A percentile compares a stretch with the other conserved stretches of the same genome.
Evolutionary conservation across 176 grass and related monocot genomes (phyloP).

Genomic region (Triticum dicoccoides): DNA sequence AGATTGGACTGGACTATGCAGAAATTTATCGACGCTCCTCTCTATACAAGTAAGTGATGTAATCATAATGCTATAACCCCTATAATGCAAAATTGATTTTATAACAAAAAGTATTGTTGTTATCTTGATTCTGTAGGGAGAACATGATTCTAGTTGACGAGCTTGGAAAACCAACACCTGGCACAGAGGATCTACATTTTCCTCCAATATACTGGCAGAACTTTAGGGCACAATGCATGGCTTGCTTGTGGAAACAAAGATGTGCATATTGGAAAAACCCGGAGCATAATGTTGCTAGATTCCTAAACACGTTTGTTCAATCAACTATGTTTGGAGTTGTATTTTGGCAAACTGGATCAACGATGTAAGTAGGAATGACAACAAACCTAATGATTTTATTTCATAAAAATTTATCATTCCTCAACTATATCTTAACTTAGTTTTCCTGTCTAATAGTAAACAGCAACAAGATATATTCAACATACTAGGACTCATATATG

Average conservation of each 20-base stretch:
- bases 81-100: background rate
- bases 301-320: slow-evolving; percentile 38
- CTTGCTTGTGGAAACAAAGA: slow-evolving; percentile 59
- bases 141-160: slow-evolving; percentile 64
- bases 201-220: slow-evolving; percentile 31
- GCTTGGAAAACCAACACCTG: slow-evolving; percentile 37
- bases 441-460: slow-evolving; percentile 23
- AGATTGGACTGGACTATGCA: slow-evolving; percentile 53
- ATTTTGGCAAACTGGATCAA: slow-evolving; percentile 54
- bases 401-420: background rate
- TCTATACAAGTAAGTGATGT: slow-evolving; percentile 48
- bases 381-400: background rate
- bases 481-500: slow-evolving; percentile 37
- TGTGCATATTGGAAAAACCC: slow-evolving; percentile 66
- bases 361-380: slow-evolving; percentile 40
- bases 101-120: background rate
- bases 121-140: slow-evolving; percentile 33
- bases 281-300: slow-evolving; percentile 52
- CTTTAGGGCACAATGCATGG: slow-evolving; percentile 45
- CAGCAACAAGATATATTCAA: slow-evolving; percentile 58
- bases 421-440: background rate
- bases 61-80: background rate
- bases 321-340: slow-evolving; percentile 47
- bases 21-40: slow-evolving; percentile 53
- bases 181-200: slow-evolving; percentile 47